phyloP scores from a whole-genome alignment of 1,284 basidiomycete genomes.

The Melanopsichium pennsylvanicum region DNA sequence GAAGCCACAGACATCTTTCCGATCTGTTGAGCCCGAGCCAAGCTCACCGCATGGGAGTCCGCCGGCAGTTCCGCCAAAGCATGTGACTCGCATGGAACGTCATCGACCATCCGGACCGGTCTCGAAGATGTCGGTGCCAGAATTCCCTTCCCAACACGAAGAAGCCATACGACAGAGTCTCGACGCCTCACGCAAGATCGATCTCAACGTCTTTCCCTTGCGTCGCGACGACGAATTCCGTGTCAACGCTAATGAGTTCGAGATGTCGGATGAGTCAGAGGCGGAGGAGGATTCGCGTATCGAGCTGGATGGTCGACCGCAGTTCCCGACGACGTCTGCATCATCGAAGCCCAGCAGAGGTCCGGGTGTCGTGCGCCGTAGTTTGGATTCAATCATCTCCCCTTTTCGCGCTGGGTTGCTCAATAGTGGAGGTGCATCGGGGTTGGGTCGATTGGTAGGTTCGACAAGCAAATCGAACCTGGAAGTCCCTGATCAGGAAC shows the following conservation, averaged over 20 bases:
- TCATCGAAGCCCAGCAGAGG: not conserved
- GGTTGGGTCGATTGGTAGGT: not conserved
- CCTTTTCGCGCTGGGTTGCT: slow-evolving; percentile 40
- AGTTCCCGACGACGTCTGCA: not conserved
- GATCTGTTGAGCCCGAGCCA: not conserved
- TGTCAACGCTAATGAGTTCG: slow-evolving; percentile 26
- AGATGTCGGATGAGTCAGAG: slow-evolving; percentile 27
- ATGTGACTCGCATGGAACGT: not conserved
- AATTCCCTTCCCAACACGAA: not conserved
- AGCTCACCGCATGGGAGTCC: not conserved
- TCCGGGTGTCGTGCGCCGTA: slow-evolving; percentile 36
- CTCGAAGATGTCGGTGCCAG: slow-evolving; percentile 3
- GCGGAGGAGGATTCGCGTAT: not conserved
- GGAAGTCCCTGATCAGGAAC: not conserved
- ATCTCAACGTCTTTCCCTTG: slow-evolving; percentile 24
- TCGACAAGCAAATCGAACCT: not conserved
- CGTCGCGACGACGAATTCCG: slow-evolving; percentile 39
- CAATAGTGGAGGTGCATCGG: slow-evolving; percentile 2
- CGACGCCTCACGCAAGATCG: slow-evolving; percentile 7
- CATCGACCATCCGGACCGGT: not conserved
- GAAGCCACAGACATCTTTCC: not conserved
- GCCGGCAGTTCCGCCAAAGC: slow-evolving; percentile 16
- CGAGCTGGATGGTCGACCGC: not conserved
- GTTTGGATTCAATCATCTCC: slow-evolving; percentile 41
- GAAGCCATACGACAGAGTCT: not conserved